Conservation (phyloP, 345 rosid genomes). For the Acer campestre region DNA sequence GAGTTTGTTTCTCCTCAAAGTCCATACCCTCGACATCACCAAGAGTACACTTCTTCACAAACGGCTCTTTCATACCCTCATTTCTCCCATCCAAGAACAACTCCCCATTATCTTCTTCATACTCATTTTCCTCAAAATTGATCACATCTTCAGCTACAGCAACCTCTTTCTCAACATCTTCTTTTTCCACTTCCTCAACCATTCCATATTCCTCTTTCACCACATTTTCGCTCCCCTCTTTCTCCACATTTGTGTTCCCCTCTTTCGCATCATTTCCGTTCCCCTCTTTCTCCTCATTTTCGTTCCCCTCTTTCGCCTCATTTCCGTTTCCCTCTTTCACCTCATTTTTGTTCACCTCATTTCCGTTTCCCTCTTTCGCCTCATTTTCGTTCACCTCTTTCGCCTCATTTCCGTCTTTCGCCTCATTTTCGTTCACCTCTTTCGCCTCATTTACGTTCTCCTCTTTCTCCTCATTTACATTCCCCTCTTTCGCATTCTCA, state of each 20-base stretch:
- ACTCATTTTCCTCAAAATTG: constrained; percentile 41
- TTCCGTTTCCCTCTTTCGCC: constrained; percentile 5
- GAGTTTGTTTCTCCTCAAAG: constrained; percentile 22
- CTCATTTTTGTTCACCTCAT: background rate
- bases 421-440: constrained; percentile 12
- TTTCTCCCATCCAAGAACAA: constrained; percentile 46
- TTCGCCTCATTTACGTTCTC: constrained; percentile 30
- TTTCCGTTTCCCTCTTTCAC: constrained; percentile 45
- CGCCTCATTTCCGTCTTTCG: constrained; percentile 38
- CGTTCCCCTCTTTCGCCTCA: constrained; percentile 20
- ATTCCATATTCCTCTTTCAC: constrained; percentile 45
- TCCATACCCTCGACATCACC: constrained; percentile 21
- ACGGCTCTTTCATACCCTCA: constrained; percentile 34
- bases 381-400: constrained; percentile 24
- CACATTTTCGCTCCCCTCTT: constrained; percentile 9
- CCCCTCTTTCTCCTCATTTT: constrained; percentile 35
- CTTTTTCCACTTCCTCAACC: constrained; percentile 21
- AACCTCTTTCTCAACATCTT: constrained; percentile 7
- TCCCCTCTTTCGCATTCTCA: constrained; percentile 9
- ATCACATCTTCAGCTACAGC: constrained; percentile 10
- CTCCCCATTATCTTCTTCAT: constrained; percentile 29
- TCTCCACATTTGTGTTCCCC: constrained; percentile 20
- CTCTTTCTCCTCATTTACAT: constrained; percentile 12
- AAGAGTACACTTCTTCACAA: constrained; percentile 49
- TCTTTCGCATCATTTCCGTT: constrained; percentile 21